Evolutionary conservation across 352 stramenopile genomes (phyloP).

Genomic region (Phytopythium litorale): DNA sequence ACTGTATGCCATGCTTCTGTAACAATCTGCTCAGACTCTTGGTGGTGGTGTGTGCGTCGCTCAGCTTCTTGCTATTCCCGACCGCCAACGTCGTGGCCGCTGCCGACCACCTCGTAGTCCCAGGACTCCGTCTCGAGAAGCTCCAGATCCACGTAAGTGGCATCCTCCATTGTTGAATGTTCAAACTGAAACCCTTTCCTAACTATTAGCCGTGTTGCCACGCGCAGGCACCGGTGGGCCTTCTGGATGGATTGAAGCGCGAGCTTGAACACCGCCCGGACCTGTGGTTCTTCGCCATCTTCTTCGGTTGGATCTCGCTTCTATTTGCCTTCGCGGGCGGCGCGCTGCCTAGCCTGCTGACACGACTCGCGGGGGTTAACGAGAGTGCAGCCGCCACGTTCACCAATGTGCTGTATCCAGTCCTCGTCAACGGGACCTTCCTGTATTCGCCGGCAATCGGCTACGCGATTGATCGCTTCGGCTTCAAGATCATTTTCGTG

Average conservation of each 20-base stretch:
- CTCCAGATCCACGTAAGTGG: conserved; percentile 43
- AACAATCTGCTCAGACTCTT: conserved; percentile 25
- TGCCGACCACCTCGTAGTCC: conserved; percentile 39
- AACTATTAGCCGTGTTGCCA: neutral
- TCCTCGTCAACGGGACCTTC: conserved; percentile 80
- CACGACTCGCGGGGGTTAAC: conserved; percentile 31
- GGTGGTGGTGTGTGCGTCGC: conserved; percentile 34
- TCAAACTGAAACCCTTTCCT: neutral
- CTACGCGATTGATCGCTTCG: conserved; percentile 73
- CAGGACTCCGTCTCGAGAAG: conserved; percentile 47
- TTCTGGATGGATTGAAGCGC: conserved; percentile 53
- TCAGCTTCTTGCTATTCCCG: conserved; percentile 65
- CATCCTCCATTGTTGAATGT: neutral
- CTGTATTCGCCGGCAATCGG: conserved; percentile 70
- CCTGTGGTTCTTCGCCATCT: conserved; percentile 75
- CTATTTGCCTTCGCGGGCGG: conserved; percentile 77
- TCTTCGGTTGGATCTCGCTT: conserved; percentile 81
- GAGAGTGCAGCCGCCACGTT: conserved; percentile 32
- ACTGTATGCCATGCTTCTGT: neutral
- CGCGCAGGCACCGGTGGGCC: conserved; percentile 43
- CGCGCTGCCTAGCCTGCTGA: conserved; percentile 67
- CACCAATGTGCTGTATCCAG: conserved; percentile 66
- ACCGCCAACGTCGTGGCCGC: conserved; percentile 63
- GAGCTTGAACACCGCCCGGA: conserved; percentile 46
- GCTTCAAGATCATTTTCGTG: conserved; percentile 75